Evolutionary conservation across 2,329 filamentous ascomycete species (phyloP).

Genomic region (Trichoderma oligosporum): DNA sequence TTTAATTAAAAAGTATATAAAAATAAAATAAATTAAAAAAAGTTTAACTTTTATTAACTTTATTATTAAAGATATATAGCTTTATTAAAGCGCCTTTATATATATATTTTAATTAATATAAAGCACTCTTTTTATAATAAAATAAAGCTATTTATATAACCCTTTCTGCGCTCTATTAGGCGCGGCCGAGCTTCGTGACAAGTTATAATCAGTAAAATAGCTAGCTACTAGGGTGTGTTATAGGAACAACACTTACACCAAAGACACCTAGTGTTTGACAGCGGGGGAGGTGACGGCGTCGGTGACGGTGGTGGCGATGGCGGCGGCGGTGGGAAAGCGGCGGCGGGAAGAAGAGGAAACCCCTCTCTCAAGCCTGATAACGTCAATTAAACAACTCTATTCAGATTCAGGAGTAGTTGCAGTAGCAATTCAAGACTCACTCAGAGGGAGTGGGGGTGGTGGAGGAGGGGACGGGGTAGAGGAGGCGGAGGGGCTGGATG

Average conservation of each 20-base stretch:
- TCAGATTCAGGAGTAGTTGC: neutral
- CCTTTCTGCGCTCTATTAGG: too few relatives aligned
- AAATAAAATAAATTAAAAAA: too few relatives aligned
- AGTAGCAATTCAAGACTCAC: neutral
- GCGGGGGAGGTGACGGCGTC: neutral
- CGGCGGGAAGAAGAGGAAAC: neutral
- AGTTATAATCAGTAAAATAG: neutral
- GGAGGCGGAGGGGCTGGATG: neutral
- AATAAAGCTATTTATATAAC: too few relatives aligned
- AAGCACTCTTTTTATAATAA: too few relatives aligned
- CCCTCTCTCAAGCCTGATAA: slow-evolving; percentile 3
- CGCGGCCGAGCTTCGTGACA: too few relatives aligned
- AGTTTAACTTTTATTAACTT: too few relatives aligned
- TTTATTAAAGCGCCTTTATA: too few relatives aligned
- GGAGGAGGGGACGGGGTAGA: neutral
- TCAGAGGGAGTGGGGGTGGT: neutral
- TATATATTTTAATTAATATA: too few relatives aligned
- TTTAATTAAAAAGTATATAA: too few relatives aligned
- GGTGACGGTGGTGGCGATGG: neutral
- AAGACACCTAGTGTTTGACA: neutral
- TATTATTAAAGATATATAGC: too few relatives aligned
- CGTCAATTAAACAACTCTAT: neutral
- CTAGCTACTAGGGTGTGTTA: neutral
- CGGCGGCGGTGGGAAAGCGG: neutral
- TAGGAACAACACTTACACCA: neutral